phyloP scores from a whole-genome alignment of 305 asterid species.

The Withania somnifera region DNA sequence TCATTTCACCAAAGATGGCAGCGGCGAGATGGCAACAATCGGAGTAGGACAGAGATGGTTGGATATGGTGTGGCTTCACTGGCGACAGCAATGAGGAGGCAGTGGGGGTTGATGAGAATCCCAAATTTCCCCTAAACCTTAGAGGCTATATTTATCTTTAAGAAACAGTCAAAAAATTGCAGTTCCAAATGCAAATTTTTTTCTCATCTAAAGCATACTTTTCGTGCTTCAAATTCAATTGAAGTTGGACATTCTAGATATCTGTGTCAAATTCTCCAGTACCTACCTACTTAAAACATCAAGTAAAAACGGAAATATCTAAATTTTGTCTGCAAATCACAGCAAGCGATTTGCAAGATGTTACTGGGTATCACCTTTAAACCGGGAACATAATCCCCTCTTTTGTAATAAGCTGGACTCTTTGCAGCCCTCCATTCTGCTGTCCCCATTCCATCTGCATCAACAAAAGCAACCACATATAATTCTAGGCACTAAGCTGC shows the following conservation, averaged over 20 bases:
- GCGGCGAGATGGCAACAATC: no score
- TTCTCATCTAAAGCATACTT: neutral
- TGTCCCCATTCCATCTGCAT: constrained; percentile 89
- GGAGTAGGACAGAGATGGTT: no score
- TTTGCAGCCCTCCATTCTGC: constrained; percentile 97
- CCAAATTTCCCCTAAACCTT: no score
- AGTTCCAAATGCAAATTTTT: neutral
- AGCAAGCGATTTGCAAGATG: neutral
- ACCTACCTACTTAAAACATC: neutral
- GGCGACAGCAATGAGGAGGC: no score
- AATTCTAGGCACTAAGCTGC: neutral
- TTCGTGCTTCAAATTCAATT: neutral
- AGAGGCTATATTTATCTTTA: neutral
- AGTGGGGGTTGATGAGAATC: no score
- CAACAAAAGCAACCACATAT: neutral
- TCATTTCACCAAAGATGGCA: no score
- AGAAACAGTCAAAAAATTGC: neutral
- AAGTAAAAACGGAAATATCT: neutral
- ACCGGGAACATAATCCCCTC: constrained; percentile 96
- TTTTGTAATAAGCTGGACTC: constrained; percentile 83
- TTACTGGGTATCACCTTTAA: constrained; percentile 42
- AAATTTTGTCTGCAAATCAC: neutral
- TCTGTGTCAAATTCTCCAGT: neutral
- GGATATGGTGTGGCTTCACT: no score
- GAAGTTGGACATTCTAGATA: neutral